Percentiles rank a stretch among this genome's conserved stretches.
These are phyloP conservation scores for Metschnikowia kofuensis DNA, from an alignment of 805 yeast species.

Conservation along the genomic window DNA sequence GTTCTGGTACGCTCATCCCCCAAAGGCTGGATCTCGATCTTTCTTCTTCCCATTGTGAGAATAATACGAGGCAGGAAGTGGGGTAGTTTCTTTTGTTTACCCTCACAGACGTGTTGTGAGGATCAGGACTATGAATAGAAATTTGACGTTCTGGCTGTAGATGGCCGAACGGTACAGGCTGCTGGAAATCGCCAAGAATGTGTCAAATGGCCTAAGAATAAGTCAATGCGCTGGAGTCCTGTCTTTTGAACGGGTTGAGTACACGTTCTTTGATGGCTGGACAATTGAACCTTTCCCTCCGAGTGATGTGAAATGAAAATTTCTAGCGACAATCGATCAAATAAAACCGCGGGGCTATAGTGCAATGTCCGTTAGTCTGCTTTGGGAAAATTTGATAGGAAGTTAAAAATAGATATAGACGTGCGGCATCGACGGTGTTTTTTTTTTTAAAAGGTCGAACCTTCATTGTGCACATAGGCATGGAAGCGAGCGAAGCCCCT, in stretches of 20 bases:
- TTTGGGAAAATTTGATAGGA: neutral
- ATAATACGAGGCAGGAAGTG: neutral
- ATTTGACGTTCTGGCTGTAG: neutral
- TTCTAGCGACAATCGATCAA: no score
- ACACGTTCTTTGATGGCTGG: neutral
- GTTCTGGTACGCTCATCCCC: conserved; percentile 83
- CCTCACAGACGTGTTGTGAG: no score
- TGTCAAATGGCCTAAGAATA: neutral
- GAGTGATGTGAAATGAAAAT: no score
- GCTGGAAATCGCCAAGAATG: neutral
- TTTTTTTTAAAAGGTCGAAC: neutral
- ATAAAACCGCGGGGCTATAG: neutral
- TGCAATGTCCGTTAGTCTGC: conserved; percentile 1
- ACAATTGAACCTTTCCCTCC: no score
- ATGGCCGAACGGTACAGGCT: neutral
- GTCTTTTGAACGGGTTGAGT: neutral
- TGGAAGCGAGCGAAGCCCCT: conserved; percentile 1
- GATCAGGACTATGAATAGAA: neutral
- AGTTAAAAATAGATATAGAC: conserved; percentile 12
- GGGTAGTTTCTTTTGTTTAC: neutral
- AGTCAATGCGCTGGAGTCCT: neutral
- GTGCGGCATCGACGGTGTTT: conserved; percentile 9
- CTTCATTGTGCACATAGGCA: neutral
- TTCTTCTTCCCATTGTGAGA: conserved; percentile 85
- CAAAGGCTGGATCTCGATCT: conserved; percentile 89